These are phyloP conservation scores for Leptomonas pyrrhocoris DNA, from an alignment of 208 protist genomes.

Conservation along the genomic window DNA sequence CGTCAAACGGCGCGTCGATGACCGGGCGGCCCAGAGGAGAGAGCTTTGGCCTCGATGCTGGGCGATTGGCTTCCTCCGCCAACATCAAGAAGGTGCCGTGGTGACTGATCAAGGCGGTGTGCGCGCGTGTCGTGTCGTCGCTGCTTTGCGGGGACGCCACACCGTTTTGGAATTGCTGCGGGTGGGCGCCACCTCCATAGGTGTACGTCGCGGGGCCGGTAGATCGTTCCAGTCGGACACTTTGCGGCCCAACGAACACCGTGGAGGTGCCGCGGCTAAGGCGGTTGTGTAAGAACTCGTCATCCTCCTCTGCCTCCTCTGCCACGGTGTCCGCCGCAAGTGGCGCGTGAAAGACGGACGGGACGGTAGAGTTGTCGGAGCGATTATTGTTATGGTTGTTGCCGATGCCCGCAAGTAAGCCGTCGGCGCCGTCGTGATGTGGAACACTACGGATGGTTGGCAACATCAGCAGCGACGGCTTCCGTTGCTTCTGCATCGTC, in stretches of 20 bases:
- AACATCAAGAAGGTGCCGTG: conserved; percentile 17
- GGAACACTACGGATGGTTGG: neutral
- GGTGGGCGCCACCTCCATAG: conserved; percentile 1
- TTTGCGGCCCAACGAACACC: conserved; percentile 5
- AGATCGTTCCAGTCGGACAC: conserved; percentile 7
- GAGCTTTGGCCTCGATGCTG: neutral
- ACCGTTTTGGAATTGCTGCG: neutral
- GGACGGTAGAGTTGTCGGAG: neutral
- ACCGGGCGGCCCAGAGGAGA: neutral
- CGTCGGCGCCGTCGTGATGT: neutral
- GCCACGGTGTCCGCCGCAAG: no score
- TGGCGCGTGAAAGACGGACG: conserved; percentile 3
- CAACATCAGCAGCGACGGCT: conserved; percentile 14
- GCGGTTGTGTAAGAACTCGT: conserved; percentile 10
- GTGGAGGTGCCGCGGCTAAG: neutral
- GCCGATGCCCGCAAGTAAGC: neutral
- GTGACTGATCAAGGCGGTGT: neutral
- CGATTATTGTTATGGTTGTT: neutral
- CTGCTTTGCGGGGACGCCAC: neutral
- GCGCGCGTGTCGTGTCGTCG: neutral
- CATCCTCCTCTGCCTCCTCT: neutral
- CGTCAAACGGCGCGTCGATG: neutral
- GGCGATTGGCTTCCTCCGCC: neutral
- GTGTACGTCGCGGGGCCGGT: neutral
- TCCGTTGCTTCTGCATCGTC: neutral